Conservation (phyloP, 1,284 basidiomycete species). For the Cryptococcus deneoformans region DNA sequence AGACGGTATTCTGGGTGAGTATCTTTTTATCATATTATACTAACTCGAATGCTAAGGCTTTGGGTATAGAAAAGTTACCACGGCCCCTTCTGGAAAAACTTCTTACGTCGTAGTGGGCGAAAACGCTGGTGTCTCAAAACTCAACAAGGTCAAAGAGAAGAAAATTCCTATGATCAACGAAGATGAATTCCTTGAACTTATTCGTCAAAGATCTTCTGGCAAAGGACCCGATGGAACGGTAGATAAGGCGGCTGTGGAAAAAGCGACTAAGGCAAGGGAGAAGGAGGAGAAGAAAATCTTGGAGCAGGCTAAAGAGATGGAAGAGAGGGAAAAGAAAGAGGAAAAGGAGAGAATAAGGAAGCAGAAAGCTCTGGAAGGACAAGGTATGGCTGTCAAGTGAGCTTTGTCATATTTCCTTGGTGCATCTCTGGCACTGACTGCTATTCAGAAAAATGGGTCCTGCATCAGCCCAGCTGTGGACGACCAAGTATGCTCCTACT, state of each 20-base stretch:
- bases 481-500: constrained; percentile 88
- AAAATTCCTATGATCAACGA: constrained; percentile 73
- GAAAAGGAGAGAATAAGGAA: constrained; percentile 66
- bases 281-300: constrained; percentile 63
- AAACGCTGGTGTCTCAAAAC: constrained; percentile 82
- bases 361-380: constrained; percentile 45
- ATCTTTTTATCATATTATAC: neutral
- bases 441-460: constrained; percentile 50
- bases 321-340: constrained; percentile 58
- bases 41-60: neutral
- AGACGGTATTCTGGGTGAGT: constrained; percentile 89
- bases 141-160: constrained; percentile 79
- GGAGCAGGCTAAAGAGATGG: constrained; percentile 69
- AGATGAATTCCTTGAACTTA: constrained; percentile 82
- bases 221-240: constrained; percentile 42
- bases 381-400: constrained; percentile 44
- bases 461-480: constrained; percentile 73
- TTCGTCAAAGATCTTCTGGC: constrained; percentile 58
- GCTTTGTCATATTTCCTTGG: constrained; percentile 10
- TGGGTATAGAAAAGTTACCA: constrained; percentile 68
- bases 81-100: constrained; percentile 85
- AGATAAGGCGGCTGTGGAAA: constrained; percentile 77
- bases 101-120: constrained; percentile 85
- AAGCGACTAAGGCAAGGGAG: constrained; percentile 66
- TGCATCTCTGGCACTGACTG: no score